Evolutionary conservation across 176 grass and related monocot species (phyloP), one percentile per base, ranked within the genome.

Genomic region (Hyparrhenia diplandra): DNA sequence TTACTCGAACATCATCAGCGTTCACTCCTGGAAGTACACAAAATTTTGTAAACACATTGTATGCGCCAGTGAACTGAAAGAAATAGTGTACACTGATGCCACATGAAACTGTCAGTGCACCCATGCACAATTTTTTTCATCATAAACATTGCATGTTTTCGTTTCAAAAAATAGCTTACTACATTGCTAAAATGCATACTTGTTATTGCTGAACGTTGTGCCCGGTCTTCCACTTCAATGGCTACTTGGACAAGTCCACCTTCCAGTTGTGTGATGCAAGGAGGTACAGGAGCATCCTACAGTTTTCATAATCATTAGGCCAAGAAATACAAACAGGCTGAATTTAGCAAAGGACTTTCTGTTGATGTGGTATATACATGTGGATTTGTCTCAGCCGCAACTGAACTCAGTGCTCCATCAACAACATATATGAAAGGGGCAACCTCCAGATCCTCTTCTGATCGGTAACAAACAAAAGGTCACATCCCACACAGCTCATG

Each of bases 171-270:
- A 8, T 6, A 71, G 41, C 27, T 42, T 81, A 64, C 10, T 69
- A 59, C 30, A 65, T 64, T 9, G 67, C 25, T 60, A 49, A 49
- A 58, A 75, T 18, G 63, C 30, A 11, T 87, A 98, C 96, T 93
- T 86, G 92, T 95, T 86, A 98, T 93, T 89, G 96, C 96, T 74
- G 96, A 98, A 61, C 90, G 92, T 27, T 98, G 96, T 67, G 96
- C 93, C 49, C 96, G 88, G 30, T 98, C 96, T 85, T 98, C 92
- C 51, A 98, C 96, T 88, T 98, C 96, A 93, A 98, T 93, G 83
- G 96, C 96, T 67, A 98, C 90, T 79, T 98, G 96, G 62, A 95
- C 90, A 87, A 98, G 92, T 64, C 96, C 95, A 78, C 95, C 92
- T 25, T 98, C 92, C 67, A 98, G 70, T 40, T 95, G 92, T 55